Evolutionary conservation across 108 stramenopile species (phyloP), one percentile per base, ranked within the genome.

Genomic region (Cyclotella baltica): DNA sequence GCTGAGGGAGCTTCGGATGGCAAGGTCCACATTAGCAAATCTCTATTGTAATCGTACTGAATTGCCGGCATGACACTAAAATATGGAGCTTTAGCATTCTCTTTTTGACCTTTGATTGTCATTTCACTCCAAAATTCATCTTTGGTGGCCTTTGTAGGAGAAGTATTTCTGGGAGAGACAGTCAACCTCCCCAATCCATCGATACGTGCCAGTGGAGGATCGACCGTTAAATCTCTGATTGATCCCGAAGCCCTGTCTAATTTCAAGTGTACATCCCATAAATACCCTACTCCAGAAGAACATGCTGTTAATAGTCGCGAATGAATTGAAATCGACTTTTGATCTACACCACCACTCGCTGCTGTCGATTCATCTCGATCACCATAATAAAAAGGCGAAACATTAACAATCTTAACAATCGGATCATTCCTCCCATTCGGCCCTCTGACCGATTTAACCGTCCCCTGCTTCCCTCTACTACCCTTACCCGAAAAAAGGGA

Each of bases 31-130:
- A 87, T 66, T 2, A 94, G 47, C 34, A 88, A 67, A 48, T 92
- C 86, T 8, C 93, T 85, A 53, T 87, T 83, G 15, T 84, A 73
- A 83, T 90, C 90, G 64, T 88, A 90, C 9, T 74, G 43, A 20
- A 88, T 52, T 52, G 62, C 52, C 1, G 80, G 80, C 4, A 56
- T 22, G 1, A 72, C 53, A 19, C 53, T 47, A 57, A 52, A 20
- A 66, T 72, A 78, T 77, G 90, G 78, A 83, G 88, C 89, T 19
- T 81, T 72, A 27, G 51, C 51, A 0, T 75, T 23, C 23, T 57
- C 48, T 3, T 69, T 65, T 50, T 73, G 62, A 22, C 62, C 67
- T 28, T 69, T 80, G 43, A 74, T 62, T 34, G 38, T 64, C 27
- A 73, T 84, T 47, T 51, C 28, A 19, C 30, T 59, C 72, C 73